Percentiles rank a stretch among this genome's conserved stretches.
These are phyloP conservation scores for Leishmania arabica DNA, from an alignment of 208 protist genomes.

Conservation along the genomic window DNA sequence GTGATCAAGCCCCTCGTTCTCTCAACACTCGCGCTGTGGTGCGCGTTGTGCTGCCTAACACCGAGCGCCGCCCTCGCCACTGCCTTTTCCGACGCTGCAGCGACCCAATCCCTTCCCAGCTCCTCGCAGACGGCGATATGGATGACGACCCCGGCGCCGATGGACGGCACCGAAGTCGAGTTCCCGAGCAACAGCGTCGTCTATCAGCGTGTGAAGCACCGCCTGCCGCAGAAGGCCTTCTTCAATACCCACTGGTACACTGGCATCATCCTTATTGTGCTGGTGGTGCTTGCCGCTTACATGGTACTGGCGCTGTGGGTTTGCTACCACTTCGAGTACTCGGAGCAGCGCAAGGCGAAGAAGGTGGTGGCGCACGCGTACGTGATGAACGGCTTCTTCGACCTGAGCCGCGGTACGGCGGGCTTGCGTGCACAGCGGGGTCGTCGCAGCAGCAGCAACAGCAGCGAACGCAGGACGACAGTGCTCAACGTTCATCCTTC, in stretches of 20 bases:
- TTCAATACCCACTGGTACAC: constrained; percentile 40
- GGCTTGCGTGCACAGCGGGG: neutral
- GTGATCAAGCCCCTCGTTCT: no score
- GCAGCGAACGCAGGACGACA: neutral
- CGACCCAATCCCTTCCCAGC: neutral
- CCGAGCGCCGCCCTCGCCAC: neutral
- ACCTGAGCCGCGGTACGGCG: constrained; percentile 12
- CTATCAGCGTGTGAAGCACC: constrained; percentile 15
- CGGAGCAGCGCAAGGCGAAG: constrained; percentile 35
- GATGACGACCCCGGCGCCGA: constrained; percentile 13
- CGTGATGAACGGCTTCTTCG: constrained; percentile 31
- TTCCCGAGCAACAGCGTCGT: constrained; percentile 16
- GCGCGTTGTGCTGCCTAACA: neutral
- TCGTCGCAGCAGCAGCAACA: neutral
- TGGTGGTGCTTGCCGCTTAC: constrained; percentile 24
- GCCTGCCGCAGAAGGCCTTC: constrained; percentile 15
- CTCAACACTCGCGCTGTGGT: neutral
- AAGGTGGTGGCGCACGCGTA: constrained; percentile 37
- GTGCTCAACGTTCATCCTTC: neutral
- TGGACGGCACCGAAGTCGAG: constrained; percentile 1
- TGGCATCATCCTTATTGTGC: constrained; percentile 39
- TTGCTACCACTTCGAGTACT: constrained; percentile 33
- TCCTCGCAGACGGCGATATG: constrained; percentile 1
- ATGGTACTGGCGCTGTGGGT: constrained; percentile 33
- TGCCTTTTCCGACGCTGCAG: neutral